A percentile compares a stretch with the other conserved stretches of the same genome.
Conservation (phyloP, 2,329 filamentous ascomycete species). For the Stromatinia cepivora region DNA sequence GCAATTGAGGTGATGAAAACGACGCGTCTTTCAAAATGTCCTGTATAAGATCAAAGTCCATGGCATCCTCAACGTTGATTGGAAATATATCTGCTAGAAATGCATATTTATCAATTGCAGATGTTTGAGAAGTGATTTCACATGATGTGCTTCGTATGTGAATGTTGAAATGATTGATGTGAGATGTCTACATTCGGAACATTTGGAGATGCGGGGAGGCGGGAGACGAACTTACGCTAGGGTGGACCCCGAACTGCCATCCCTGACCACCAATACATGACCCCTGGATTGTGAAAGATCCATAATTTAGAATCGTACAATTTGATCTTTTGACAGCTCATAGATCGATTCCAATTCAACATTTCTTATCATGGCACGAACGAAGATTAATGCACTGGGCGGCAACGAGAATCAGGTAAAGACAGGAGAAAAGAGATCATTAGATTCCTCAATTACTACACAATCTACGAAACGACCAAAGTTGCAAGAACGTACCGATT, state of each 20-base stretch:
- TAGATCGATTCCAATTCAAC: not conserved
- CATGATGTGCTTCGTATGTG: not conserved
- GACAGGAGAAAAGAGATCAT: slow-evolving; percentile 30
- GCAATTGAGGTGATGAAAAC: slow-evolving; percentile 25
- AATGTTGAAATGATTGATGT: not conserved
- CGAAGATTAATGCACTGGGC: not conserved
- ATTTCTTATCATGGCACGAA: not conserved
- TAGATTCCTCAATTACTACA: slow-evolving; percentile 24
- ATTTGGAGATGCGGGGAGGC: not conserved
- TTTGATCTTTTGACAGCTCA: not conserved
- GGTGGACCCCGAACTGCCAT: not conserved
- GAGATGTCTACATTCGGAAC: not conserved
- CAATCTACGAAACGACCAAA: slow-evolving; percentile 47
- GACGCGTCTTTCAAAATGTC: slow-evolving; percentile 21
- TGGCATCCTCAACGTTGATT: slow-evolving; percentile 12
- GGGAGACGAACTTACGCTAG: not conserved
- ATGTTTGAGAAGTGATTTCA: not conserved
- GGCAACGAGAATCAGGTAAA: slow-evolving; percentile 11
- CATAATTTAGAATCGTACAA: not conserved
- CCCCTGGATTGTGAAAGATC: not conserved
- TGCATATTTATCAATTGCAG: not conserved
- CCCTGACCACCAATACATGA: not conserved
- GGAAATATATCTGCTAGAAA: not conserved
- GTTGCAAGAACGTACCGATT: slow-evolving; percentile 68
- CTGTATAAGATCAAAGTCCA: slow-evolving; percentile 30